Evolutionary conservation across 345 rosid species (phyloP), one percentile per base, ranked within the genome.

Genomic region (Gossypium sturtianum): DNA sequence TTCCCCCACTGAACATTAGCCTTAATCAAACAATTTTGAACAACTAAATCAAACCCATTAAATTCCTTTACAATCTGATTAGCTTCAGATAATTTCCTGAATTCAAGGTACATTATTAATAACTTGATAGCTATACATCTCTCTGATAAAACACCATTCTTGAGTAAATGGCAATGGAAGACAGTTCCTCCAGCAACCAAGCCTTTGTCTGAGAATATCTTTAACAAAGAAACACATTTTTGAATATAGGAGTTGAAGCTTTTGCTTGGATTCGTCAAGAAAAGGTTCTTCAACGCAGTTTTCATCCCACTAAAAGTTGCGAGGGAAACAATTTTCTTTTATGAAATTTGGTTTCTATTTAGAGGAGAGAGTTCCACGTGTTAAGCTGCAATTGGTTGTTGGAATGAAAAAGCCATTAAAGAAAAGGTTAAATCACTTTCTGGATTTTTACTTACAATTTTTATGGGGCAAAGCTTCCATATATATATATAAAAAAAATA

Each of bases 151-250:
- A 79, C 12, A 49, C 93, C 90, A 48, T 27, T 70, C 66, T 87
- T 89, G 78, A 87, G 23, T 45, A 89, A 54, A 73, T 75, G 87
- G 62, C 82, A 79, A 78, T 89, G 93, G 45, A 89, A 76, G 49
- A 57, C 77, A 13, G 71, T 70, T 47, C 86, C 93, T 63, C 81
- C 77, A 19, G 59, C 22, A 77, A 84, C 64, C 23, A 74, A 72
- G 66, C 84, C 74, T 59, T 85, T 75, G 45, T 12, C 27, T 34
- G 84, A 72, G 74, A 84, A 43, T 49, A 54, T 77, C 62, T 80
- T 82, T 56, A 88, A 51, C 15, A 74, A 69, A 38, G 82, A 78
- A 73, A 78, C 34, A 51, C 81, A 81, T 23, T 79, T 58, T 6
- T 70, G 72, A 12, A 78, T 27, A 52, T 74, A 76, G 45, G 77